These are phyloP conservation scores for Breynia disticha DNA, from an alignment of 441 rosid species.

Conservation along the genomic window DNA sequence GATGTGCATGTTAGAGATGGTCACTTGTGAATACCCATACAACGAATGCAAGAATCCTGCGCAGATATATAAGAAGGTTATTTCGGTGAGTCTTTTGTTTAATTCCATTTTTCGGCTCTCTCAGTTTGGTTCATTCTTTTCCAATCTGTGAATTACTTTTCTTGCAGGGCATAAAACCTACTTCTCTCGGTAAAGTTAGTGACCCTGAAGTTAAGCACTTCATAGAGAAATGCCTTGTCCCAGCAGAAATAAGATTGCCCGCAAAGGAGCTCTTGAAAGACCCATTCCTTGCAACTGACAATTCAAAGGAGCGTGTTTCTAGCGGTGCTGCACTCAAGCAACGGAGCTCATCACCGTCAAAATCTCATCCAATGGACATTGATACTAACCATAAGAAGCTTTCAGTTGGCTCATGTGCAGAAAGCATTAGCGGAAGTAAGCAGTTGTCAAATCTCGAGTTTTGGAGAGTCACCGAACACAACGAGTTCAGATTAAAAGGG, in stretches of 20 bases:
- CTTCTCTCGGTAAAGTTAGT: constrained; percentile 61
- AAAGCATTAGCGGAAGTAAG: constrained; percentile 26
- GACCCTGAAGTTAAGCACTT: constrained; percentile 60
- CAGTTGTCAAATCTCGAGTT: constrained; percentile 31
- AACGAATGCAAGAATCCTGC: constrained; percentile 70
- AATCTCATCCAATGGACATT: constrained; percentile 52
- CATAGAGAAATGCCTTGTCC: constrained; percentile 80
- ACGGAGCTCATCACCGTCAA: constrained; percentile 25
- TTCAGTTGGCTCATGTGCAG: constrained; percentile 27
- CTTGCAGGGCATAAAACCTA: constrained; percentile 64
- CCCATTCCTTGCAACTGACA: constrained; percentile 51
- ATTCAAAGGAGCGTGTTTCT: constrained; percentile 27
- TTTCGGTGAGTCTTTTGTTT: constrained; percentile 33
- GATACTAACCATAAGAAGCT: constrained; percentile 39
- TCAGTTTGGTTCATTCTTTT: neutral
- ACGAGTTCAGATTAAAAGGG: constrained; percentile 45
- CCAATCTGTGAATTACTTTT: constrained; percentile 4
- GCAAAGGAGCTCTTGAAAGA: constrained; percentile 66
- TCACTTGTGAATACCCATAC: constrained; percentile 73
- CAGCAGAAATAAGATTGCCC: constrained; percentile 52
- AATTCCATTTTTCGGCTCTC: neutral
- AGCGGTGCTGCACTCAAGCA: constrained; percentile 16
- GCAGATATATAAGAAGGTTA: constrained; percentile 76
- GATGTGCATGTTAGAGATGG: constrained; percentile 80
- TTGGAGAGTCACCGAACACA: constrained; percentile 25